Percentiles rank a stretch among this genome's conserved stretches.
Conservation (phyloP, 1,139 yeast species). For the Yamadazyma membranifaciens region DNA sequence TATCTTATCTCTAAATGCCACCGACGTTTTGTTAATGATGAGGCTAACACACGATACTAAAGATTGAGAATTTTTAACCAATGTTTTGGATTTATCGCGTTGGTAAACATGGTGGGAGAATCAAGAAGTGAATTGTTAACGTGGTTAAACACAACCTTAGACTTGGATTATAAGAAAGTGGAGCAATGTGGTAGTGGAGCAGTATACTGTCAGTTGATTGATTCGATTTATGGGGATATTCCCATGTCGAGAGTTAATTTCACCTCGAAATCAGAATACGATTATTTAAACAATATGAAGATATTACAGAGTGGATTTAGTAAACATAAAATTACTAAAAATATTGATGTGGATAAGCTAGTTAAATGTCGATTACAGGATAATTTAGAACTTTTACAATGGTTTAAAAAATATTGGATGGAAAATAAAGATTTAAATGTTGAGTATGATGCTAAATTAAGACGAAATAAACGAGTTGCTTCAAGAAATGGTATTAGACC, state of each 20-base stretch:
- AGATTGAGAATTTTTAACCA: not conserved
- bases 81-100: not conserved
- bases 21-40: too few relatives aligned
- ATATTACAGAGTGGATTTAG: slow-evolving; percentile 76
- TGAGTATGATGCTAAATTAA: slow-evolving; percentile 60
- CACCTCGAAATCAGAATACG: slow-evolving; percentile 66
- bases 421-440: slow-evolving; percentile 59
- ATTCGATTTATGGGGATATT: slow-evolving; percentile 76
- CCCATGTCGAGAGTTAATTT: slow-evolving; percentile 78
- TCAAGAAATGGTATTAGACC: slow-evolving; percentile 5
- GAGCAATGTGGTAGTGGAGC: slow-evolving; percentile 98
- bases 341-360: slow-evolving; percentile 76
- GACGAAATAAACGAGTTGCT: slow-evolving; percentile 17
- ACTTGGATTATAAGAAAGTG: slow-evolving; percentile 66
- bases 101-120: slow-evolving; percentile 42
- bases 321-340: slow-evolving; percentile 67
- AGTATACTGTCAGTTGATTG: slow-evolving; percentile 88
- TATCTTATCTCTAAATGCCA: too few relatives aligned
- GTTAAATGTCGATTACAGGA: slow-evolving; percentile 91
- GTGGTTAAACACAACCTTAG: slow-evolving; percentile 79
- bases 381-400: slow-evolving; percentile 88
- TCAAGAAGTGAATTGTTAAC: slow-evolving; percentile 79
- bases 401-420: slow-evolving; percentile 84
- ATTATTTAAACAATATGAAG: slow-evolving; percentile 77
- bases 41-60: too few relatives aligned